phyloP scores from a whole-genome alignment of 2,329 filamentous ascomycete genomes.

The Xylaria sp. region DNA sequence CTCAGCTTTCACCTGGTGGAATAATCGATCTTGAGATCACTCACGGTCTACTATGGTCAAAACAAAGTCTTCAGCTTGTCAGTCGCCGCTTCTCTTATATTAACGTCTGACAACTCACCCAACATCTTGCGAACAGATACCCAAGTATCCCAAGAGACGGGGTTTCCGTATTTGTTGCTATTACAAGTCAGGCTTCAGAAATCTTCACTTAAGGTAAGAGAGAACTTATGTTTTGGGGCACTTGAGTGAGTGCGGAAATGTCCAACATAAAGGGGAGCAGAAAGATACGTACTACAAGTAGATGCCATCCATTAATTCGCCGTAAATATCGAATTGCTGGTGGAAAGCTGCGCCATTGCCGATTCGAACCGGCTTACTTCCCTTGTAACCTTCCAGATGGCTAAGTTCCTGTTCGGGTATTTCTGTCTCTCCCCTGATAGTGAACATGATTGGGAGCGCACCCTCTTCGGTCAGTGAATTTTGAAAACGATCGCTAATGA shows the following conservation, averaged over 20 bases:
- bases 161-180: constrained; percentile 78
- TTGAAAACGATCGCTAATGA: constrained; percentile 77
- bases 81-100: not conserved
- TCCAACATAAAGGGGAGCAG: not conserved
- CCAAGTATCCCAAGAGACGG: constrained; percentile 81
- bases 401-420: constrained; percentile 75
- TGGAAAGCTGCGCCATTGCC: constrained; percentile 82
- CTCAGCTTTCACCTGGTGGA: not conserved
- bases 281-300: constrained; percentile 65
- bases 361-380: constrained; percentile 77
- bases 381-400: constrained; percentile 78
- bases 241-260: not conserved
- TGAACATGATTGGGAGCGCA: constrained; percentile 82
- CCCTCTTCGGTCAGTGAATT: constrained; percentile 68
- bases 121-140: constrained; percentile 73
- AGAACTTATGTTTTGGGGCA: not conserved
- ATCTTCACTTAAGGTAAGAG: not conserved
- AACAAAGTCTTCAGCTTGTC: constrained; percentile 67
- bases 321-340: constrained; percentile 82
- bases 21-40: not conserved
- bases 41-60: constrained; percentile 70
- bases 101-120: constrained; percentile 49
- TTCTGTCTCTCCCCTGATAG: constrained; percentile 77
- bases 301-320: constrained; percentile 79
- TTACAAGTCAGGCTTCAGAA: not conserved